These are phyloP conservation scores for Sugiyamaella sp. DNA, from an alignment of 1,139 yeast genomes.

Conservation along the genomic window DNA sequence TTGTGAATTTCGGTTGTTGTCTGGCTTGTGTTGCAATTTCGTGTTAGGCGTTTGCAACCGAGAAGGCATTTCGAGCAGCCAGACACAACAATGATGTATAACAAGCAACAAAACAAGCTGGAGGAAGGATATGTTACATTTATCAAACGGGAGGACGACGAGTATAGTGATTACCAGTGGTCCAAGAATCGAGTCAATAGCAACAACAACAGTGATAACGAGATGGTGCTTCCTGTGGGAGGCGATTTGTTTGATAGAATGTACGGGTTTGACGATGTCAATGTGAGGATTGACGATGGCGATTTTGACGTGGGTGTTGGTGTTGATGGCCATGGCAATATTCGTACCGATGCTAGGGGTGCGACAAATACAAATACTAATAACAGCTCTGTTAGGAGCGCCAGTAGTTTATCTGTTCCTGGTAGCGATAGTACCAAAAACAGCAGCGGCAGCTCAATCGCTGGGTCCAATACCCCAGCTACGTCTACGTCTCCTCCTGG, in stretches of 20 bases:
- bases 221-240: not conserved
- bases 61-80: not conserved
- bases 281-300: not conserved
- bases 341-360: not conserved
- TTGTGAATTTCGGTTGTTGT: not conserved
- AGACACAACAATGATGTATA: constrained; percentile 14
- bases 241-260: constrained; percentile 19
- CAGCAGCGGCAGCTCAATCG: constrained; percentile 1
- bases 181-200: not conserved
- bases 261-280: constrained; percentile 4
- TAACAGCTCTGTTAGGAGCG: not conserved
- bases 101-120: constrained; percentile 12
- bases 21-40: not conserved
- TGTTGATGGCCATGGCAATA: constrained; percentile 1
- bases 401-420: not conserved
- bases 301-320: no score
- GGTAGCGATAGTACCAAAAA: not conserved
- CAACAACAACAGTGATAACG: not conserved
- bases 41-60: not conserved
- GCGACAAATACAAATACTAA: not conserved
- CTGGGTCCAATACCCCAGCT: not conserved
- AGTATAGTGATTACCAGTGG: not conserved
- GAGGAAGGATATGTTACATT: constrained; percentile 14
- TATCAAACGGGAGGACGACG: constrained; percentile 9
- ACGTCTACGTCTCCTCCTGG: constrained; percentile 9